phyloP scores from a whole-genome alignment of 2,329 filamentous ascomycete species.

The Lomentospora prolificans region DNA sequence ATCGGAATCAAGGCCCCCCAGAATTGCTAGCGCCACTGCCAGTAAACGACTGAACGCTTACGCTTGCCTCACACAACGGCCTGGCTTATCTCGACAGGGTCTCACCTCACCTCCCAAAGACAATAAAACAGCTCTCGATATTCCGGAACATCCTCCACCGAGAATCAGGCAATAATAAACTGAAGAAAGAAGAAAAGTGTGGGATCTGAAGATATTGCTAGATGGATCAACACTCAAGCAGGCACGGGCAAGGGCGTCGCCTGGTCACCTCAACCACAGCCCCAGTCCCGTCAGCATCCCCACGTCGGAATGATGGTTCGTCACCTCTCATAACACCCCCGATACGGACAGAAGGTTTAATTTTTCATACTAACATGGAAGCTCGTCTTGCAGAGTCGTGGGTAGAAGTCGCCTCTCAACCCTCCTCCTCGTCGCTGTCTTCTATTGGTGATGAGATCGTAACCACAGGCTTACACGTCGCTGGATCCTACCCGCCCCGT shows the following conservation, averaged over 20 bases:
- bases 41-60: background rate
- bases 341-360: background rate
- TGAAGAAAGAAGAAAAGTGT: background rate
- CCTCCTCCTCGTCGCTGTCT: slow-evolving; percentile 86
- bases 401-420: slow-evolving; percentile 88
- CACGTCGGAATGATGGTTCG: slow-evolving; percentile 3
- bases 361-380: background rate
- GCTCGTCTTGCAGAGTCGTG: slow-evolving; percentile 64
- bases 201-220: background rate
- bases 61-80: background rate
- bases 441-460: slow-evolving; percentile 82
- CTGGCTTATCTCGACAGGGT: background rate
- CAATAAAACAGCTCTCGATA: too few species aligned
- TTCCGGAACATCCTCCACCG: background rate
- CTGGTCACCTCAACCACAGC: slow-evolving; percentile 1
- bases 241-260: slow-evolving; percentile 1
- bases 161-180: background rate
- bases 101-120: too few species aligned
- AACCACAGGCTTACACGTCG: slow-evolving; percentile 74
- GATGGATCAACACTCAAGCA: background rate
- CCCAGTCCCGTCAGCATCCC: background rate
- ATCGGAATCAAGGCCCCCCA: background rate
- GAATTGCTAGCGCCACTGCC: background rate
- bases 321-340: background rate
- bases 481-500: slow-evolving; percentile 40